Evolutionary conservation across 768 basidiomycete genomes (phyloP), one percentile per base, ranked within the genome.

Genomic region (Pulveroboletus sp.): DNA sequence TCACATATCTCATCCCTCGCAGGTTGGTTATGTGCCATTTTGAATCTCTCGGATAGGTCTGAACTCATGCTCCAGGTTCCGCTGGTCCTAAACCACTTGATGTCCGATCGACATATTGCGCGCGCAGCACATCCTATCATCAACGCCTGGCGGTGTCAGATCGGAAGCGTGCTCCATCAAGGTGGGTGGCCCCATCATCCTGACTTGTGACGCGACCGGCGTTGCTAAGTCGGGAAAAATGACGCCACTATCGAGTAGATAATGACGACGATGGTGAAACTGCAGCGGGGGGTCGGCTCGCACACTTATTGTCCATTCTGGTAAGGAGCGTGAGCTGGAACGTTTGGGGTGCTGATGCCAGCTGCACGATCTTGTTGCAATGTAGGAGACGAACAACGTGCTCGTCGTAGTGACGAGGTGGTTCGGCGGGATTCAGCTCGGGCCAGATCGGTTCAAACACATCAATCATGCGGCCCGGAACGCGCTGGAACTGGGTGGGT

Each of bases 261-360:
- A 94, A 96, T 50, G 91, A 94, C 49, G 94, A 98, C 51, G 89
- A 97, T 50, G 91, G 93, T 2, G 95, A 99, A 71, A 83, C 87
- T 0, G 93, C 91, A 1, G 95, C 95, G 17, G 95, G 95, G 5
- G 83, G 87, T 36, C 79, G 95, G 16, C 70, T 98, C 19, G 91
- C 91, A 1, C 94, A 97, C 66, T 76, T 99, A 2, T 70, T 99
- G 5, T 91, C 93, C 54, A 92, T 95, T 39, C 65, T 96, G 40
- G 90, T 90, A 51, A 43, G 81, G 16, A 12, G 29, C 10, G 22
- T 30, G 13, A 27, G 16, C 26, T 20, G 40, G 36, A 20, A 16
- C 35, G 17, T n/a, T 17, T 13, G 13, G 16, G 9, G 13, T 17
- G 34, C 19, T 49, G 22, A 46, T 27, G 30, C 6, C 8, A 16